Base-by-base conservation (phyloP, 1,284 basidiomycete species). In the Grifola frondosa region DNA sequence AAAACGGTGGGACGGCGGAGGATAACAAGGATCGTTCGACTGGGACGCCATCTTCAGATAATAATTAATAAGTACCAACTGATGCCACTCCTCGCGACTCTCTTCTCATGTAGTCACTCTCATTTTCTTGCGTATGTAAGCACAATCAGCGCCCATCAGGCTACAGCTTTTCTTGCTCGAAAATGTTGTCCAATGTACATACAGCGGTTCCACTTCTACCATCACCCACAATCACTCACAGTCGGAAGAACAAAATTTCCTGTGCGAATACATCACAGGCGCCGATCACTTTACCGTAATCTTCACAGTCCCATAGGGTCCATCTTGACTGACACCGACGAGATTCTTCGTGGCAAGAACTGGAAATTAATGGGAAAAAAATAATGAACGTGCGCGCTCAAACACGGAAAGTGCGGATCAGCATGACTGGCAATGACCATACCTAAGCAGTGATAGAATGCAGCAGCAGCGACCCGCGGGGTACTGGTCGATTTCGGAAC, bases 381-480 rank as follows among this genome's bases (percentile, higher is more conserved):
- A 20, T 26, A 8, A 15, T 30, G 16, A 29, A 6, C 6, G 29
- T n/a, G 11, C 20, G 13, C 21, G 29, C n/a, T 12, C 8, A n/a
- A 40, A 28, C 20, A 21, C 11, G 5, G 6, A 7, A 8, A 19
- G 10, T 20, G 3, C 9, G 16, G n/a, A n/a, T n/a, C n/a, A n/a
- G n/a, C n/a, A n/a, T n/a, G n/a, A n/a, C n/a, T n/a, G n/a, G n/a
- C n/a, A n/a, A n/a, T n/a, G n/a, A 11, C 66, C 78, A 37, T 46
- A 88, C 87, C 85, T 37, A 90, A 71, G 60, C 85, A 88, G 52
- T 91, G 87, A 64, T 91, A 88, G 59, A 91, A 81, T 5, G 80
- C 88, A 22, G 84, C 78, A 13, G 87, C 78, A 6, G 86, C 88
- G 24, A 91, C 84, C 56, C 83, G 85, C 13, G 77, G 70, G 3